These are phyloP conservation scores for Luzula sylvatica DNA, from an alignment of 176 grass and related monocot genomes.

Conservation along the genomic window DNA sequence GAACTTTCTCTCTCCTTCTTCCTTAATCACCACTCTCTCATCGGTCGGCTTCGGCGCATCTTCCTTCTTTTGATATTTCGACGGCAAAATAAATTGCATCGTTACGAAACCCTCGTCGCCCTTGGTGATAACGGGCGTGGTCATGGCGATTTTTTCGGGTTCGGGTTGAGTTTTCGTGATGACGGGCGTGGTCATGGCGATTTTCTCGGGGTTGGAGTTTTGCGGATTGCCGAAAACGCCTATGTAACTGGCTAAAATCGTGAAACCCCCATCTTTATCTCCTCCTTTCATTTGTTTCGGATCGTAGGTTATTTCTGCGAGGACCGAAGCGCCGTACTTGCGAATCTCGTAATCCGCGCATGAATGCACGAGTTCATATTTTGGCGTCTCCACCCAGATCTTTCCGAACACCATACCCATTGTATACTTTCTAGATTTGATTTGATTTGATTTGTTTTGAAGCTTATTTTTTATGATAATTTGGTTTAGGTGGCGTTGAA, in stretches of 20 bases:
- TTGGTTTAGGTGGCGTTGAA: no score
- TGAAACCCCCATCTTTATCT: conserved; percentile 63
- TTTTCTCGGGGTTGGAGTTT: conserved; percentile 73
- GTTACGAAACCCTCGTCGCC: conserved; percentile 32
- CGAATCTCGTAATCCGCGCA: conserved; percentile 86
- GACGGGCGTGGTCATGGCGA: conserved; percentile 77
- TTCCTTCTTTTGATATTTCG: conserved; percentile 49
- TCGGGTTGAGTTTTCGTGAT: conserved; percentile 32
- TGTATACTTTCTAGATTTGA: conserved; percentile 2
- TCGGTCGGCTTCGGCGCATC: conserved; percentile 72
- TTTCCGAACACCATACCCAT: conserved; percentile 80
- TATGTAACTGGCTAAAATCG: conserved; percentile 77
- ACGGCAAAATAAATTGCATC: conserved; percentile 84
- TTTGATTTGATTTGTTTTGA: conserved; percentile 1
- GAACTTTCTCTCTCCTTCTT: conserved; percentile 55
- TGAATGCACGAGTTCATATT: conserved; percentile 61
- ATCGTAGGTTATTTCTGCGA: conserved; percentile 81
- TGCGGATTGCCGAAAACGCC: conserved; percentile 62
- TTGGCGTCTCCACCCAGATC: conserved; percentile 83
- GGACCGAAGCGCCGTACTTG: conserved; percentile 50
- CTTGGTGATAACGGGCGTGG: conserved; percentile 54
- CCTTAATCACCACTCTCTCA: conserved; percentile 62
- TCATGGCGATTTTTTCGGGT: conserved; percentile 64
- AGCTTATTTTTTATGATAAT: no score
- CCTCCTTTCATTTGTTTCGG: conserved; percentile 53